Evolutionary conservation across 345 rosid genomes (phyloP), one percentile per base, ranked within the genome.

Genomic region (Orychophragmus violaceus): DNA sequence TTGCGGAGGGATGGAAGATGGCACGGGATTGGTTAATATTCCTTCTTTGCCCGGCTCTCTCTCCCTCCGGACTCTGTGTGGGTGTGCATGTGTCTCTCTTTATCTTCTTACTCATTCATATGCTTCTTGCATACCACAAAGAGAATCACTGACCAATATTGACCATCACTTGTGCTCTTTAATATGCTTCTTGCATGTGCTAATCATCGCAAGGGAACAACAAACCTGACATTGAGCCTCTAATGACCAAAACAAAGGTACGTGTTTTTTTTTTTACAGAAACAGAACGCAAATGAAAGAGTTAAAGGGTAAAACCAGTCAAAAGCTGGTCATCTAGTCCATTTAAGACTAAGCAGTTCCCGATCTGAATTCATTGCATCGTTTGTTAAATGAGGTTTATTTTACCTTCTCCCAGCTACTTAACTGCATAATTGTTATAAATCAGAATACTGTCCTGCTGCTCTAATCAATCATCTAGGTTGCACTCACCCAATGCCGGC

Each of bases 1-100:
- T n/a, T 7, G 33, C 5, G n/a, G 69, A 64, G 50, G 50, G 60
- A 52, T 16, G 49, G 48, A 28, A 37, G 69, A 65, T 52, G 69
- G 50, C 13, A 37, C 60, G 39, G 39, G 51, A 23, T 37, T 32
- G 23, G 56, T n/a, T 50, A 1, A 24, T 24, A n/a, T 50, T 50
- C 56, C 2, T 36, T 63, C 21, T 36, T 36, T 5, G 7, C 28
- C 61, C 39, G 39, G 37, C 61, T 53, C 70, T 66, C 46, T 21
- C 18, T 37, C 50, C 50, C 50, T 51, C 60, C 28, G 3, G 3
- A 23, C 36, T 36, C 6, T 16, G 21, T 41, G 48, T 24, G 9
- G 3, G 41, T 41, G 66, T 45, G 23, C 18, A 4, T 32, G 53
- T 23, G 28, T 30, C 36, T 53, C 22, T 53, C 46, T 27, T 16